A percentile compares a stretch with the other conserved stretches of the same genome.
Evolutionary conservation across 176 grass and related monocot species (phyloP).

Genomic region (Cenchrus purpureus): DNA sequence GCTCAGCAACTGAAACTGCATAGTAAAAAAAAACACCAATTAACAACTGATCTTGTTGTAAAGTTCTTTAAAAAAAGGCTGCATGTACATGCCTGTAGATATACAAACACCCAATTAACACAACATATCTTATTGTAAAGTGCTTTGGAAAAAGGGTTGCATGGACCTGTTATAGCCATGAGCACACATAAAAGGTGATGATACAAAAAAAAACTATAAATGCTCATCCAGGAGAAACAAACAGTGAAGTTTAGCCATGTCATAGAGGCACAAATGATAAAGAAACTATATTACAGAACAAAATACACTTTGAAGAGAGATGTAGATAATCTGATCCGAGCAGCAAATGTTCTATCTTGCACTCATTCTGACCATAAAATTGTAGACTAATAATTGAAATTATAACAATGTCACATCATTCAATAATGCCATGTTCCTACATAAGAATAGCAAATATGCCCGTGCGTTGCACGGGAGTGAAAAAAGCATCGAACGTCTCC

Average conservation of each 20-base stretch:
- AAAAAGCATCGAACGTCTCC: too few species aligned
- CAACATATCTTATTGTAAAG: constrained; percentile 13
- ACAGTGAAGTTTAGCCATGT: not conserved
- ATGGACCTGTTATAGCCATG: not conserved
- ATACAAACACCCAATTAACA: constrained; percentile 25
- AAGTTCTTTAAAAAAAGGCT: constrained; percentile 21
- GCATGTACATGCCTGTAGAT: not conserved
- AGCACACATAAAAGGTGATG: not conserved
- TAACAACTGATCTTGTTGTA: constrained; percentile 19
- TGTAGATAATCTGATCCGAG: not conserved
- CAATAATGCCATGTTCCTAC: not conserved
- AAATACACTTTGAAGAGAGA: not conserved
- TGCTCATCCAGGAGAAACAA: constrained; percentile 11
- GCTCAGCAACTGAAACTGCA: constrained; percentile 54
- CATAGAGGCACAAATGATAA: constrained; percentile 3
- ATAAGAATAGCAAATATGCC: not conserved
- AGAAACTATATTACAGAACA: not conserved
- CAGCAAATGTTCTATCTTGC: not conserved
- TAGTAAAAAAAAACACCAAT: constrained; percentile 12
- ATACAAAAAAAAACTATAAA: constrained; percentile 15
- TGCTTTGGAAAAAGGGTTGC: constrained; percentile 30
- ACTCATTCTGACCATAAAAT: not conserved
- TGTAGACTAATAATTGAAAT: not conserved
- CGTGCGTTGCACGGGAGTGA: too few species aligned
- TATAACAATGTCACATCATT: not conserved